A percentile compares a stretch with the other conserved stretches of the same genome.
Evolutionary conservation across 371 early-diverging fungal species (phyloP).

Genomic region (Mortierella sp.): DNA sequence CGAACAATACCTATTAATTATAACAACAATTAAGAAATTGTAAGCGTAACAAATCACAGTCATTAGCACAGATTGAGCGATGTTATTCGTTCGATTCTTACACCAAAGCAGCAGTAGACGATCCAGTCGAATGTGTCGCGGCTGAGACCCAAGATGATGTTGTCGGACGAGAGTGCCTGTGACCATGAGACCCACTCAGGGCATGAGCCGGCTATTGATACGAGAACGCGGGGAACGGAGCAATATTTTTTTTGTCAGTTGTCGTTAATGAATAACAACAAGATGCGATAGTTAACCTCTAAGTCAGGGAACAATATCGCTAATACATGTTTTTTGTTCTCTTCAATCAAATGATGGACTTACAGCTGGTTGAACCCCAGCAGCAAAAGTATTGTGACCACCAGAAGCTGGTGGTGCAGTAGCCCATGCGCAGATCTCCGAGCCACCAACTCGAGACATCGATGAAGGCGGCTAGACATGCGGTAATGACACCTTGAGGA

Average conservation of each 20-base stretch:
- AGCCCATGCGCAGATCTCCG: slow-evolving; percentile 85
- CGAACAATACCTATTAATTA: slow-evolving; percentile 33
- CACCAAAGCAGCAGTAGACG: slow-evolving; percentile 50
- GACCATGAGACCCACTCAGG: slow-evolving; percentile 70
- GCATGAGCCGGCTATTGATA: slow-evolving; percentile 40
- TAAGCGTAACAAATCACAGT: too few relatives aligned
- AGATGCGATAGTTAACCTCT: neutral
- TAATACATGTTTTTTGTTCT: too few relatives aligned
- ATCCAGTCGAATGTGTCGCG: slow-evolving; percentile 55
- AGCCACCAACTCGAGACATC: slow-evolving; percentile 86
- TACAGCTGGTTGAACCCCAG: slow-evolving; percentile 71
- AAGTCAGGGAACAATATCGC: slow-evolving; percentile 4
- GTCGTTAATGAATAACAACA: neutral
- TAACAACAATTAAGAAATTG: too few relatives aligned
- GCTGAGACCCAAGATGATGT: slow-evolving; percentile 18
- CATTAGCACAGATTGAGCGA: too few relatives aligned
- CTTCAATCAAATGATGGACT: neutral
- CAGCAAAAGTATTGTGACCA: slow-evolving; percentile 94
- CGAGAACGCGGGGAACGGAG: slow-evolving; percentile 1
- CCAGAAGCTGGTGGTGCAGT: slow-evolving; percentile 87
- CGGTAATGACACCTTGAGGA: slow-evolving; percentile 68
- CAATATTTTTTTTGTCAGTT: neutral
- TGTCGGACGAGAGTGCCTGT: slow-evolving; percentile 29
- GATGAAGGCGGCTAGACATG: slow-evolving; percentile 85
- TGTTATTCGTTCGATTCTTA: slow-evolving; percentile 24